A percentile compares a stretch with the other conserved stretches of the same genome.
Conservation (phyloP, 2,329 filamentous ascomycete genomes). For the Sporothrix mexicana region DNA sequence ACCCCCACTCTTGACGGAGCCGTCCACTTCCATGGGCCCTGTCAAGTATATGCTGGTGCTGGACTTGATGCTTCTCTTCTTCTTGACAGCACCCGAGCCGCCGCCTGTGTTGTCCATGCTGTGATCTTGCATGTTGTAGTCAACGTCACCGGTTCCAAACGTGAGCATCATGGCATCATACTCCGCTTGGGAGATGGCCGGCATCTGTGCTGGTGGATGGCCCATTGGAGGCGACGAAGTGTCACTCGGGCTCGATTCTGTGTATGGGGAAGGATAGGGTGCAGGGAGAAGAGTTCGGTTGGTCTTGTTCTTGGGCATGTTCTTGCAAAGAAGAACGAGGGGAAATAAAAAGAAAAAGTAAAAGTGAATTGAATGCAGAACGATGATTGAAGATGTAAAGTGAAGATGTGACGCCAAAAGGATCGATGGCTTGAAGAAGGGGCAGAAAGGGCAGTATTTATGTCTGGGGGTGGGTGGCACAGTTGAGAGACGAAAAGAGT, state of each 20-base stretch:
- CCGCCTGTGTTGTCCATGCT: slow-evolving; percentile 16
- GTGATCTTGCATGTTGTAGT: slow-evolving; percentile 35
- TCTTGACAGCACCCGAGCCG: slow-evolving; percentile 38
- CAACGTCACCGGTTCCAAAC: slow-evolving; percentile 35
- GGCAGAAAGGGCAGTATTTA: slow-evolving; percentile 16
- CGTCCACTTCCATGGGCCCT: slow-evolving; percentile 55
- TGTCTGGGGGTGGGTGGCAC: neutral
- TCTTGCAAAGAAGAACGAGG: neutral
- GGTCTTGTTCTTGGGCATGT: slow-evolving; percentile 28
- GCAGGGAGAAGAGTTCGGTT: slow-evolving; percentile 27
- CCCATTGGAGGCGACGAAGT: neutral
- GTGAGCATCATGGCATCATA: slow-evolving; percentile 36
- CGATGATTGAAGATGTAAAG: neutral
- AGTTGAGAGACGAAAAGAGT: neutral
- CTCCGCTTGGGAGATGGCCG: slow-evolving; percentile 29
- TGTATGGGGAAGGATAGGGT: slow-evolving; percentile 2
- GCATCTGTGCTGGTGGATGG: neutral
- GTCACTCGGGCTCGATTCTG: neutral
- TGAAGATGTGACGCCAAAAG: neutral
- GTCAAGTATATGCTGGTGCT: slow-evolving; percentile 50
- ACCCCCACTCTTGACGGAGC: slow-evolving; percentile 54
- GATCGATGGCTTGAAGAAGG: slow-evolving; percentile 1
- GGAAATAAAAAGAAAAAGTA: neutral
- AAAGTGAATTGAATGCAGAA: slow-evolving; percentile 1
- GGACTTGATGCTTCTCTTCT: slow-evolving; percentile 51